These are phyloP conservation scores for Podospora bellae-mahoneyi DNA, from an alignment of 495 filamentous ascomycete species.

Conservation along the genomic window DNA sequence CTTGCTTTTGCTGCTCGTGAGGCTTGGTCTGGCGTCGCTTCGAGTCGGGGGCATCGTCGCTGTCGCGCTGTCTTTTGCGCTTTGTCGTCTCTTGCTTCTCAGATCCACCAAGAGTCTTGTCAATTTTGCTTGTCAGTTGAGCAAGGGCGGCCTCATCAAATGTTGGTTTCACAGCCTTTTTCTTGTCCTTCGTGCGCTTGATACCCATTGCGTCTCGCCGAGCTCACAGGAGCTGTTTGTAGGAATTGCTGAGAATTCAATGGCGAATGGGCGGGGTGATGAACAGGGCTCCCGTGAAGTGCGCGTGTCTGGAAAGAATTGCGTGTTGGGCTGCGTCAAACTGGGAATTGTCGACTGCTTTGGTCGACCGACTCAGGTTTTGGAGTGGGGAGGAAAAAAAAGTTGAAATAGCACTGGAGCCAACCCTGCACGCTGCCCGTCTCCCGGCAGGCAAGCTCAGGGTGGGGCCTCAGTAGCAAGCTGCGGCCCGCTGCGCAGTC, in stretches of 20 bases:
- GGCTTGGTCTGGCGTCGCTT: slow-evolving; percentile 46
- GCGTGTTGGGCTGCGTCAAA: neutral
- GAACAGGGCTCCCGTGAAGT: no score
- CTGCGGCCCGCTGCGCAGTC: neutral
- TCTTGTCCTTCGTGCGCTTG: slow-evolving; percentile 25
- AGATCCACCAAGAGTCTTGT: slow-evolving; percentile 43
- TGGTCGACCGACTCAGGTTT: neutral
- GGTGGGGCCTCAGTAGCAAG: neutral
- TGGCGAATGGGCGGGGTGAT: no score
- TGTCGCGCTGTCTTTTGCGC: slow-evolving; percentile 40
- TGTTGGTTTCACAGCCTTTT: slow-evolving; percentile 34
- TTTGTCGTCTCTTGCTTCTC: slow-evolving; percentile 40
- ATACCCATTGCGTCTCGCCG: slow-evolving; percentile 23
- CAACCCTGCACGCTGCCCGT: neutral
- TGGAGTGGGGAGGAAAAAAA: slow-evolving; percentile 1
- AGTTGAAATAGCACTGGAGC: neutral
- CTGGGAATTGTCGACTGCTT: neutral
- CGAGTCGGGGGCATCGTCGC: slow-evolving; percentile 40
- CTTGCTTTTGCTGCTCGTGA: slow-evolving; percentile 13
- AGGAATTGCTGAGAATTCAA: neutral
- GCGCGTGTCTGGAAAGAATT: neutral
- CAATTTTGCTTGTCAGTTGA: slow-evolving; percentile 62
- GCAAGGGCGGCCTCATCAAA: slow-evolving; percentile 61
- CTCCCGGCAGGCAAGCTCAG: neutral
- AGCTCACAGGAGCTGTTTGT: neutral